Percentiles rank a stretch among this genome's conserved stretches.
These are phyloP conservation scores for Claviceps sp. DNA, from an alignment of 2,329 filamentous ascomycete species.

Conservation along the genomic window DNA sequence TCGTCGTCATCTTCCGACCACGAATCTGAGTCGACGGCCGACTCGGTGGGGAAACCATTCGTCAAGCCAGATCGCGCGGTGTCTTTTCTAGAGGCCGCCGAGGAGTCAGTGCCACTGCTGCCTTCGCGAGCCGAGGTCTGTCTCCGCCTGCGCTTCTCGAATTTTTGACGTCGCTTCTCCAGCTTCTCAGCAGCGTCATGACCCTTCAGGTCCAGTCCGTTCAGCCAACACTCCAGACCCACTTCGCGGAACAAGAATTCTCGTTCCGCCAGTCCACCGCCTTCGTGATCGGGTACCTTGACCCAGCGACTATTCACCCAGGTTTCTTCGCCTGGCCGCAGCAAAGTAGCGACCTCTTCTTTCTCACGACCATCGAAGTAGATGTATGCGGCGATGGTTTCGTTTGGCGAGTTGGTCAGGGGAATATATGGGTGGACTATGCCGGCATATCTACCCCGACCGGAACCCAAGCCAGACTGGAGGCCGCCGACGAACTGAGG, in stretches of 20 bases:
- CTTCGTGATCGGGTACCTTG: constrained; percentile 79
- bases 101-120: constrained; percentile 19
- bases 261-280: constrained; percentile 85
- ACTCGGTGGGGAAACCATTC: constrained; percentile 60
- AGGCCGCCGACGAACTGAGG: constrained; percentile 69
- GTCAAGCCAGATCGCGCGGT: constrained; percentile 74
- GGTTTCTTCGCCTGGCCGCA: constrained; percentile 88
- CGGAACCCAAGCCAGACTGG: constrained; percentile 35
- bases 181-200: constrained; percentile 82
- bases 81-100: constrained; percentile 27
- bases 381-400: constrained; percentile 96
- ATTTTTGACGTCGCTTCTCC: constrained; percentile 76
- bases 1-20: constrained; percentile 74
- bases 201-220: constrained; percentile 87
- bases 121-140: constrained; percentile 36
- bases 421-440: constrained; percentile 78
- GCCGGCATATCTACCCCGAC: constrained; percentile 34
- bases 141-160: constrained; percentile 53
- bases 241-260: constrained; percentile 97
- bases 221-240: constrained; percentile 89
- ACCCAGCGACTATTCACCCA: constrained; percentile 99
- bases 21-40: constrained; percentile 53
- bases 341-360: constrained; percentile 89
- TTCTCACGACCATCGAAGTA: constrained; percentile 95
- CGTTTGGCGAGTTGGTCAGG: constrained; percentile 83